These are phyloP conservation scores for Curvularia hawaiiensis DNA, from an alignment of 2,329 filamentous ascomycete genomes.

Conservation along the genomic window DNA sequence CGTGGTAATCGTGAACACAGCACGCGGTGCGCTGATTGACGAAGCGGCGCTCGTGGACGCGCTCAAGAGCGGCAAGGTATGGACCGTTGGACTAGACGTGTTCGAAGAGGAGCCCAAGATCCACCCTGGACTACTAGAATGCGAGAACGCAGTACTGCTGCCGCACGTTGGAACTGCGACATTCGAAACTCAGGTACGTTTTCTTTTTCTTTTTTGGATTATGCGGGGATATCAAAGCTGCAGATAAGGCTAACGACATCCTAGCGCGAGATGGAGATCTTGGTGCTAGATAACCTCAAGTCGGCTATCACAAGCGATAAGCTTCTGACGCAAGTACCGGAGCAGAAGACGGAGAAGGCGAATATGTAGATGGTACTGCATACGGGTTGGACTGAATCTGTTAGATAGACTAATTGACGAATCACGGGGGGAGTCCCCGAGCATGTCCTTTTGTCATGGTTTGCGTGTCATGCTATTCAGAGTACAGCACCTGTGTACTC, in stretches of 20 bases:
- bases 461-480: neutral
- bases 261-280: constrained; percentile 62
- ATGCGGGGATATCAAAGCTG: neutral
- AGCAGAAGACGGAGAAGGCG: constrained; percentile 56
- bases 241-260: constrained; percentile 12
- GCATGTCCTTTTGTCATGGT: neutral
- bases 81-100: constrained; percentile 61
- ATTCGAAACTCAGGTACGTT: constrained; percentile 60
- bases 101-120: constrained; percentile 63
- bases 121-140: constrained; percentile 56
- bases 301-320: constrained; percentile 61
- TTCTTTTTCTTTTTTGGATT: neutral
- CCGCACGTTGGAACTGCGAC: constrained; percentile 66
- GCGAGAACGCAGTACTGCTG: constrained; percentile 59
- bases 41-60: constrained; percentile 61
- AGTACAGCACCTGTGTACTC: neutral
- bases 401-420: constrained; percentile 15
- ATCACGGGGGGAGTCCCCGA: neutral
- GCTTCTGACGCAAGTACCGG: constrained; percentile 64
- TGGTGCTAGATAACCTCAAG: constrained; percentile 64
- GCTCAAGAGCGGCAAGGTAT: constrained; percentile 60
- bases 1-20: constrained; percentile 63
- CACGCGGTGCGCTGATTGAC: constrained; percentile 62
- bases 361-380: constrained; percentile 27
- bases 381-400: neutral